phyloP scores from a whole-genome alignment of 139 green algal genomes.

The Picochlorum sp. region DNA sequence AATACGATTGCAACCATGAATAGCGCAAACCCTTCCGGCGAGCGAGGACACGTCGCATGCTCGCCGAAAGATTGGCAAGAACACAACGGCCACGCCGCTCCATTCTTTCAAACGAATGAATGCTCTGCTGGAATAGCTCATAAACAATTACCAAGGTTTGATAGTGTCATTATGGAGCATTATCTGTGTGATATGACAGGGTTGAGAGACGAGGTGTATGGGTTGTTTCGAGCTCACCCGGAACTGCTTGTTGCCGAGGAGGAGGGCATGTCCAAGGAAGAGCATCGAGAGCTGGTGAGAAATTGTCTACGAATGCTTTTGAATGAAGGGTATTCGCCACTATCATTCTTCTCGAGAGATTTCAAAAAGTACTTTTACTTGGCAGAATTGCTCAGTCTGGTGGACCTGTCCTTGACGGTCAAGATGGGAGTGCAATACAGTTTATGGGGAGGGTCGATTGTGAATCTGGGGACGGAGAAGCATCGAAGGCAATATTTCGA shows the following conservation, averaged over 20 bases:
- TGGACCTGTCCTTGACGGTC: constrained; percentile 63
- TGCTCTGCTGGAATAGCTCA: neutral
- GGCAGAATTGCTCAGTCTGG: constrained; percentile 52
- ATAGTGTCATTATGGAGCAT: constrained; percentile 30
- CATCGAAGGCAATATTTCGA: constrained; percentile 68
- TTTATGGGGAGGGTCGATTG: constrained; percentile 52
- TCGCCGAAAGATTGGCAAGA: too few relatives aligned
- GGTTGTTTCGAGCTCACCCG: constrained; percentile 51
- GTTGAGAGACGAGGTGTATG: constrained; percentile 43
- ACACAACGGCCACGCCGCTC: too few relatives aligned
- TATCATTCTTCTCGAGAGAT: constrained; percentile 47
- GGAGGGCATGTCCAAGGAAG: constrained; percentile 68
- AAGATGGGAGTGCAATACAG: constrained; percentile 84
- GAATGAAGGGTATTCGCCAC: constrained; percentile 48
- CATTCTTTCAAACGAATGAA: neutral
- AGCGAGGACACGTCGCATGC: too few relatives aligned
- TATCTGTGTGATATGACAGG: constrained; percentile 28
- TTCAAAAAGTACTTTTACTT: constrained; percentile 56
- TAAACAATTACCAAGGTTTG: constrained; percentile 28
- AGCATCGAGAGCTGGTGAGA: constrained; percentile 69
- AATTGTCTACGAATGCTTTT: constrained; percentile 47
- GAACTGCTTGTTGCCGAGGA: constrained; percentile 57
- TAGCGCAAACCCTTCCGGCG: too few relatives aligned
- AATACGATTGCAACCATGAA: too few relatives aligned
- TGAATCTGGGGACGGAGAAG: constrained; percentile 64